Evolutionary conservation across 2,329 filamentous ascomycete genomes (phyloP).

Genomic region (Pleoardoris graminearum): DNA sequence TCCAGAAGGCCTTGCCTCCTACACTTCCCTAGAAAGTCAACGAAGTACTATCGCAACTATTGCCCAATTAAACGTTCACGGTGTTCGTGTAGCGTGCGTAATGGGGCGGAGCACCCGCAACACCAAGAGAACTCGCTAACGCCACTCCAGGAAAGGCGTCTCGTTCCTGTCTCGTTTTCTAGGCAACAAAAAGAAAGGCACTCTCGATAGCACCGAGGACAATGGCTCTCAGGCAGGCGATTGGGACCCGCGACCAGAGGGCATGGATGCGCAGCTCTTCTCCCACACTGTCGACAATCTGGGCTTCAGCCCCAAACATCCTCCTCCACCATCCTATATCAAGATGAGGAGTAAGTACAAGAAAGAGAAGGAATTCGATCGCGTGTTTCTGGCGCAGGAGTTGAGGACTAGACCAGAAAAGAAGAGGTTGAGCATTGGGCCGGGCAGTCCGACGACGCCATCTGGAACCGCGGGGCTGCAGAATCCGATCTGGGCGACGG

Average conservation of each 20-base stretch:
- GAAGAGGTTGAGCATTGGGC: constrained; percentile 17
- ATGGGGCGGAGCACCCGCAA: constrained; percentile 19
- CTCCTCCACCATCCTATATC: constrained; percentile 89
- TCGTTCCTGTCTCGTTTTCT: constrained; percentile 91
- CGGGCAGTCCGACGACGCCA: constrained; percentile 32
- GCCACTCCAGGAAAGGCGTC: constrained; percentile 69
- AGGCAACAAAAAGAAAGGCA: constrained; percentile 72
- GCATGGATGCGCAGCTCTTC: constrained; percentile 81
- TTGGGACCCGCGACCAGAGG: constrained; percentile 66
- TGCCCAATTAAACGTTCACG: neutral
- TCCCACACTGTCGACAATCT: constrained; percentile 71
- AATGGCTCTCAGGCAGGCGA: constrained; percentile 72
- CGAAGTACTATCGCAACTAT: neutral
- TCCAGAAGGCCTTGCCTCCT: neutral
- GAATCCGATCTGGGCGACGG: constrained; percentile 85
- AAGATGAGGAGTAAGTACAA: constrained; percentile 82
- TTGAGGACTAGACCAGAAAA: constrained; percentile 61
- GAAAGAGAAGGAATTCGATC: constrained; percentile 78
- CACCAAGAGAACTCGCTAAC: constrained; percentile 23
- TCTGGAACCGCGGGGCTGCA: constrained; percentile 44
- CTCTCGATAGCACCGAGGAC: constrained; percentile 55
- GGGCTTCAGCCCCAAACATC: constrained; percentile 83
- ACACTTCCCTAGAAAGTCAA: neutral
- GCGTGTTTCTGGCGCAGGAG: constrained; percentile 89
- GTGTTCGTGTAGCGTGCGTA: constrained; percentile 38